Conservation (phyloP, 345 rosid species). For the Anastatica hierochuntica region DNA sequence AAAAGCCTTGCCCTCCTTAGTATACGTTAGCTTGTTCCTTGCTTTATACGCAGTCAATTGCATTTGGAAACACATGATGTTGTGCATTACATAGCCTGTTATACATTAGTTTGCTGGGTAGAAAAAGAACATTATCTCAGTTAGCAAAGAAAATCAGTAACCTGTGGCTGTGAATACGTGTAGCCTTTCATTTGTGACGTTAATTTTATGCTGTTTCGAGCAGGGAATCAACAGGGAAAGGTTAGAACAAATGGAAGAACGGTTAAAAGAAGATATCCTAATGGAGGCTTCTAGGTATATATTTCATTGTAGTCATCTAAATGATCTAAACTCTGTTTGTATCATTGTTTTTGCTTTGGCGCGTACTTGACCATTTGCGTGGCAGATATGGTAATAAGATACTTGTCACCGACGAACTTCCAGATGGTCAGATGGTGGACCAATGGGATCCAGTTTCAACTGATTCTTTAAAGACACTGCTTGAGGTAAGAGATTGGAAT, state of each 20-base stretch:
- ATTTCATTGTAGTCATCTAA: neutral
- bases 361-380: conserved; percentile 21
- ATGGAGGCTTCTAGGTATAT: conserved; percentile 77
- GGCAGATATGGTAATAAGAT: conserved; percentile 93
- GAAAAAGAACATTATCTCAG: neutral
- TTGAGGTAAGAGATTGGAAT: conserved; percentile 46
- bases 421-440: conserved; percentile 98
- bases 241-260: conserved; percentile 95
- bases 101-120: neutral
- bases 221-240: conserved; percentile 88
- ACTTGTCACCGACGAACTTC: conserved; percentile 97
- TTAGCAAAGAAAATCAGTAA: neutral
- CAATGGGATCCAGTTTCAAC: conserved; percentile 90
- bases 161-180: neutral
- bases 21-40: neutral
- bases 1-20: conserved; percentile 1
- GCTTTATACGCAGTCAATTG: neutral
- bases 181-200: conserved; percentile 12
- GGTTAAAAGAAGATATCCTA: conserved; percentile 82
- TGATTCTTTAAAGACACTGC: conserved; percentile 85
- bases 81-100: neutral
- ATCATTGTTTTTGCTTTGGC: conserved; percentile 2
- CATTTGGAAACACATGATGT: neutral
- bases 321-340: conserved; percentile 11
- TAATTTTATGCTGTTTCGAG: conserved; percentile 9